phyloP scores from a whole-genome alignment of 805 yeast genomes.

The Priceomyces carsonii region DNA sequence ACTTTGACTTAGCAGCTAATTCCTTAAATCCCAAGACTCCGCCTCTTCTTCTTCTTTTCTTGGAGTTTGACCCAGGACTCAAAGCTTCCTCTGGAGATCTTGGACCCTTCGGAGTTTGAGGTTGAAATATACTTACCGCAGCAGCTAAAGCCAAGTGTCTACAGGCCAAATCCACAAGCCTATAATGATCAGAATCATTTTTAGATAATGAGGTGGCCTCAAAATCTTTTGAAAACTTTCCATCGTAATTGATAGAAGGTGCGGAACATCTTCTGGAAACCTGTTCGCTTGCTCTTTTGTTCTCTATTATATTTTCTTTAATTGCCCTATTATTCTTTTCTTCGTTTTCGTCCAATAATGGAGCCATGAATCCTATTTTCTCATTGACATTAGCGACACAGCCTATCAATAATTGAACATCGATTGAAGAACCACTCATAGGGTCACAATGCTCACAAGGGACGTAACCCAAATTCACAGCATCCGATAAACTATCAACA shows the following conservation, averaged over 20 bases:
- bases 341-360: constrained; percentile 48
- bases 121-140: constrained; percentile 42
- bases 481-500: constrained; percentile 41
- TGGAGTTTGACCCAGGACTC: constrained; percentile 11
- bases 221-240: constrained; percentile 24
- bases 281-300: constrained; percentile 23
- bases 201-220: constrained; percentile 40
- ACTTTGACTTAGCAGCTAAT: constrained; percentile 77
- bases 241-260: constrained; percentile 28
- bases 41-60: constrained; percentile 63
- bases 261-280: constrained; percentile 27
- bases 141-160: constrained; percentile 84
- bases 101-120: constrained; percentile 18
- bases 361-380: constrained; percentile 58
- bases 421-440: constrained; percentile 42
- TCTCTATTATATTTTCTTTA: constrained; percentile 35
- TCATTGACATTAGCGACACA: constrained; percentile 59
- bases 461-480: constrained; percentile 43
- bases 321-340: constrained; percentile 36
- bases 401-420: constrained; percentile 42
- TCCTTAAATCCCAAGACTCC: constrained; percentile 84
- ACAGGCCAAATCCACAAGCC: constrained; percentile 75
- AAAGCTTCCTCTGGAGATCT: constrained; percentile 18
- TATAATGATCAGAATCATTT: constrained; percentile 67
- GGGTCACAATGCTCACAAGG: constrained; percentile 64